Evolutionary conservation across 768 basidiomycete genomes (phyloP).

Genomic region (Tephrocybe sp.): DNA sequence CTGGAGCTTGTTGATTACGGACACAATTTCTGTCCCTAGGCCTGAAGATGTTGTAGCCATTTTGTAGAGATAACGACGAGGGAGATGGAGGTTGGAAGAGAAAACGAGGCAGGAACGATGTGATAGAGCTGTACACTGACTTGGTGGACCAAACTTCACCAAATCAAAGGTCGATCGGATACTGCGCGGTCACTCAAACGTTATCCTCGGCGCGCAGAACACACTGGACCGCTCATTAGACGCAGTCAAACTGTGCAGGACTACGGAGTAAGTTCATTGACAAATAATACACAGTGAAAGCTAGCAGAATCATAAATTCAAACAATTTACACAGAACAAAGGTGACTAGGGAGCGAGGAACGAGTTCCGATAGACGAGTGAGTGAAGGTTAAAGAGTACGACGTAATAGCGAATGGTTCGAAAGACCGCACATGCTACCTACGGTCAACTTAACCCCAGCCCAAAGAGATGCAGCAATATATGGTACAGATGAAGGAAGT

Average conservation of each 20-base stretch:
- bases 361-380: slow-evolving; percentile 5
- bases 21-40: slow-evolving; percentile 81
- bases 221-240: background rate
- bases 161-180: slow-evolving; percentile 11
- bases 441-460: slow-evolving; percentile 7
- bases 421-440: slow-evolving; percentile 3
- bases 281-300: slow-evolving; percentile 10
- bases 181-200: no score
- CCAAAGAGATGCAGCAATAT: slow-evolving; percentile 23
- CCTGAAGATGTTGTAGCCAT: slow-evolving; percentile 61
- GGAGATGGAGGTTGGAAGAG: slow-evolving; percentile 9
- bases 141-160: slow-evolving; percentile 22
- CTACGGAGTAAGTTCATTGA: background rate
- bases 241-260: background rate
- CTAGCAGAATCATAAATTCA: slow-evolving; percentile 1
- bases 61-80: slow-evolving; percentile 26
- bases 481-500: slow-evolving; percentile 25
- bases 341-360: background rate
- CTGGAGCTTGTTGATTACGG: slow-evolving; percentile 85
- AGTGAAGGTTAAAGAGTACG: background rate
- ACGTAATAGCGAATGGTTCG: slow-evolving; percentile 9
- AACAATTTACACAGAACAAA: slow-evolving; percentile 14
- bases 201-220: background rate
- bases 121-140: slow-evolving; percentile 8
- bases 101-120: slow-evolving; percentile 13